Base-by-base conservation (phyloP, 2,329 filamentous ascomycete species). In the Penicillium sp. region DNA sequence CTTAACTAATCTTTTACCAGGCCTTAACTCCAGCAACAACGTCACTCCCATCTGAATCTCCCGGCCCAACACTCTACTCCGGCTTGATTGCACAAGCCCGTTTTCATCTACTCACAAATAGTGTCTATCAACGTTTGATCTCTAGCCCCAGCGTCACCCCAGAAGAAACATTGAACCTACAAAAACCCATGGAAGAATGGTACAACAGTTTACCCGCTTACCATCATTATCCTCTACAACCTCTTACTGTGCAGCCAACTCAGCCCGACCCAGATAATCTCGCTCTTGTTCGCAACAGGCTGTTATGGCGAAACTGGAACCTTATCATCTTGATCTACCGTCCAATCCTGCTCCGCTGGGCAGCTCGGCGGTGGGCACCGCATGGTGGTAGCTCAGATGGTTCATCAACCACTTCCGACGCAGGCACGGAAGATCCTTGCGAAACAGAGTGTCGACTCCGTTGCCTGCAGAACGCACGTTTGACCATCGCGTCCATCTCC, bases 231-330 rank as follows among this genome's bases (percentile, higher is more conserved):
- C 70, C 68, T 21, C 48, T 65, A 31, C 55, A 63, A 14, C 58
- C 64, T 51, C 52, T 67, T 10, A 54, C 62, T 22, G 53, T 62
- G 41, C 60, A 61, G 13, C 66, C 65, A n/a, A 62, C 68, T 9
- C 60, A 68, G 13, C 63, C 70, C 22, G 72, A 75, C 47, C 64
- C 72, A 2, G 70, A 76, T 43, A 70, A 70, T 16, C 68, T 75
- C 39, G 71, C 75, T 11, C 64, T 78, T 16, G 72, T 75, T 35
- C 71, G 75, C 33, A 74, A 72, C 41, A 68, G 73, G 24, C 63
- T 79, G 19, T 68, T 75, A 50, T 79, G 76, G 77, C 70, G 77
- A 44, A 71, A 74, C 53, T 77, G 75, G 70, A 77, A 79, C 46
- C 59, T 79, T 49, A 69, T 74, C 5, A 78, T 79, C 48, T 69